A percentile compares a stretch with the other conserved stretches of the same genome.
Evolutionary conservation across 164 flowering plant genomes (phyloP).

Genomic region (Taxillus chinensis): DNA sequence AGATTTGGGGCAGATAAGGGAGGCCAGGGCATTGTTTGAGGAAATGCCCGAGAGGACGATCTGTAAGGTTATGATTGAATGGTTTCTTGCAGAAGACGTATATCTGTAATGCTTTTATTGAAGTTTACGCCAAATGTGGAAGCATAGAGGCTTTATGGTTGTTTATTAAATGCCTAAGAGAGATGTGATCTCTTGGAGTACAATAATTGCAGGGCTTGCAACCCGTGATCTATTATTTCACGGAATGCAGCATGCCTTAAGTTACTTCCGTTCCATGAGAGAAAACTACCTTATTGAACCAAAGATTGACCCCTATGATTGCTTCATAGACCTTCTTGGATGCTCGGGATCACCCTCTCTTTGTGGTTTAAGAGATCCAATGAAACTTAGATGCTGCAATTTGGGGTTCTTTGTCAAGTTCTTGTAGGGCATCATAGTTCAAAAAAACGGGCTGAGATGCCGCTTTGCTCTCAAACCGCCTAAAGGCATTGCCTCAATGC

Average conservation of each 20-base stretch:
- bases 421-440: slow-evolving; percentile 33
- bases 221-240: slow-evolving; percentile 41
- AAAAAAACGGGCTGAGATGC: too few relatives aligned
- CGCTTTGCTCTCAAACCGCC: too few relatives aligned
- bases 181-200: slow-evolving; percentile 51
- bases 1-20: slow-evolving; percentile 43
- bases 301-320: slow-evolving; percentile 39
- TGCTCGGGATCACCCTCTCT: slow-evolving; percentile 33
- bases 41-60: slow-evolving; percentile 37
- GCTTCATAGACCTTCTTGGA: slow-evolving; percentile 40
- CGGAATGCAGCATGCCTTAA: slow-evolving; percentile 29
- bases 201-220: slow-evolving; percentile 43
- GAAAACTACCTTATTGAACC: slow-evolving; percentile 25
- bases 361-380: slow-evolving; percentile 30
- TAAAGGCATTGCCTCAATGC: too few relatives aligned
- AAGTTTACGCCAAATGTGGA: slow-evolving; percentile 62
- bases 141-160: slow-evolving; percentile 25
- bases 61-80: slow-evolving; percentile 44
- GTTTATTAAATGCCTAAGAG: slow-evolving; percentile 24
- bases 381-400: slow-evolving; percentile 42
- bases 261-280: slow-evolving; percentile 28
- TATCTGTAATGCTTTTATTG: slow-evolving; percentile 64
- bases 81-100: slow-evolving; percentile 30
- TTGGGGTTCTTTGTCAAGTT: slow-evolving; percentile 43
- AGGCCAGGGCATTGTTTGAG: slow-evolving; percentile 34